Conservation (phyloP, 176 grass and related monocot species). For the Ampelocalamus luodianensis region DNA sequence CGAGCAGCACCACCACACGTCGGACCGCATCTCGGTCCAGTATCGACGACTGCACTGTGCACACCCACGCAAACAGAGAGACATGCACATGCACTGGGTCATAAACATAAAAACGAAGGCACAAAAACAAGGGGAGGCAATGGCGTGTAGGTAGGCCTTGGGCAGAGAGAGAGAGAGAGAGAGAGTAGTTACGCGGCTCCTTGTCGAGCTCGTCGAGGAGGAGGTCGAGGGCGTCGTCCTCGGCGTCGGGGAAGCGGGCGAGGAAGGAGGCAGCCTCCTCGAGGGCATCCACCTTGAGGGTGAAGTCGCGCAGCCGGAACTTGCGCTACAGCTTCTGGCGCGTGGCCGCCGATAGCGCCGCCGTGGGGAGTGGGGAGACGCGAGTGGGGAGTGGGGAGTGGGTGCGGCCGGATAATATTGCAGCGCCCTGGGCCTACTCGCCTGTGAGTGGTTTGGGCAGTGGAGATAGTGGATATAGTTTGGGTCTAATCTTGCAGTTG, state of each 20-base stretch:
- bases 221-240: conserved; percentile 88
- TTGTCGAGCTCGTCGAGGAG: conserved; percentile 82
- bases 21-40: conserved; percentile 73
- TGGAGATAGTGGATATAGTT: too few species aligned
- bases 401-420: conserved; percentile 36
- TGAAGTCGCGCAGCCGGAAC: conserved; percentile 79
- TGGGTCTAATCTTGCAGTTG: too few species aligned
- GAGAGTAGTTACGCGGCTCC: conserved; percentile 54
- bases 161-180: not conserved
- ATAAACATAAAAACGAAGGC: not conserved
- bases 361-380: conserved; percentile 40
- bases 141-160: not conserved
- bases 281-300: conserved; percentile 85
- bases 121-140: not conserved
- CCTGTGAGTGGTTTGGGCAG: too few species aligned
- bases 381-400: conserved; percentile 14
- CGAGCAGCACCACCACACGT: conserved; percentile 62
- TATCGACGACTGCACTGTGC: conserved; percentile 76
- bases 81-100: not conserved
- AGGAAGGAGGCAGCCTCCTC: conserved; percentile 75
- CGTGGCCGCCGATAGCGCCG: conserved; percentile 48
- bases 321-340: conserved; percentile 84
- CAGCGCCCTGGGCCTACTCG: too few species aligned
- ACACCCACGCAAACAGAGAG: not conserved
- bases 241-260: conserved; percentile 69